phyloP scores from a whole-genome alignment of 768 basidiomycete species.

The Mrakia frigida region DNA sequence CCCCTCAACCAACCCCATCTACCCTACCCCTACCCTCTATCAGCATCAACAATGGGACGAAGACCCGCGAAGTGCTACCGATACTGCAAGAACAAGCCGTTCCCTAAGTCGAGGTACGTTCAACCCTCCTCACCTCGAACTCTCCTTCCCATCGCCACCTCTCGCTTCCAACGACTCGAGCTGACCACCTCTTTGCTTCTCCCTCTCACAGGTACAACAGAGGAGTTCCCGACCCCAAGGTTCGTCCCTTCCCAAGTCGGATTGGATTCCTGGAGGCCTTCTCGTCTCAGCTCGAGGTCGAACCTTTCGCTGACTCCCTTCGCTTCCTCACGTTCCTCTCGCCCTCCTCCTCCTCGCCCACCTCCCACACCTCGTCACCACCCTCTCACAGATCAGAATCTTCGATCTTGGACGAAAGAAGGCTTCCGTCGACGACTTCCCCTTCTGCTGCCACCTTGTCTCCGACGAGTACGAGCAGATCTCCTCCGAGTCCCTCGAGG shows the following conservation, averaged over 20 bases:
- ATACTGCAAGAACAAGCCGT: constrained; percentile 99
- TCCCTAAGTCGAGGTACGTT: constrained; percentile 43
- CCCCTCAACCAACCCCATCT: not conserved
- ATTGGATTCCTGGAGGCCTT: not conserved
- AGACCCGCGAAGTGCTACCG: constrained; percentile 97
- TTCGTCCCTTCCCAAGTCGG: constrained; percentile 38
- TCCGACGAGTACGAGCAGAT: constrained; percentile 98
- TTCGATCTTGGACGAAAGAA: constrained; percentile 87
- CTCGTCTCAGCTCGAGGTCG: not conserved
- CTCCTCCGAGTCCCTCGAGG: constrained; percentile 91
- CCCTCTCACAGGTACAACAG: constrained; percentile 47
- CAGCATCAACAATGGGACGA: constrained; percentile 69
- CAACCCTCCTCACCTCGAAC: not conserved
- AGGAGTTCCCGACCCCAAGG: constrained; percentile 96
- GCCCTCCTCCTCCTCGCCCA: not conserved
- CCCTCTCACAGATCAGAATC: constrained; percentile 70
- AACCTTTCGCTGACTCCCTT: not conserved
- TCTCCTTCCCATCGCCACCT: not conserved
- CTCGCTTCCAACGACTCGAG: not conserved
- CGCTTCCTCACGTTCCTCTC: no score
- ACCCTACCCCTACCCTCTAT: not conserved
- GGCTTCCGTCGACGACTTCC: constrained; percentile 95
- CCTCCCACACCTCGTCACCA: not conserved
- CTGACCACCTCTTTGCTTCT: not conserved
- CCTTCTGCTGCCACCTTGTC: constrained; percentile 84